Percentiles rank a stretch among this genome's conserved stretches.
phyloP scores from a whole-genome alignment of 345 rosid species.

The Populus euphratica region DNA sequence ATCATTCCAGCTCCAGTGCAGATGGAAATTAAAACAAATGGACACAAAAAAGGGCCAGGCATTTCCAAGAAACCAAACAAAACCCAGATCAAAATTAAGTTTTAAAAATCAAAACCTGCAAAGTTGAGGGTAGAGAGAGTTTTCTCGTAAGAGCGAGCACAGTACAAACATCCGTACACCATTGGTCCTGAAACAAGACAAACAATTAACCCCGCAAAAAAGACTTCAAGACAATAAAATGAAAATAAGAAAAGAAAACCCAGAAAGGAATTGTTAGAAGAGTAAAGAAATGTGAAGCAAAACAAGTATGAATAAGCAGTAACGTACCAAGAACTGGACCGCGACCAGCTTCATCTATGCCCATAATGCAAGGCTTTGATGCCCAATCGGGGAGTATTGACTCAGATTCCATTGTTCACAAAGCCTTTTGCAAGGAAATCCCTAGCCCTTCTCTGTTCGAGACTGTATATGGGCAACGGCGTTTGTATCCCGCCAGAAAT shows the following conservation, averaged over 20 bases:
- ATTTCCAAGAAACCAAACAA: not conserved
- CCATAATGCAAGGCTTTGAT: slow-evolving; percentile 79
- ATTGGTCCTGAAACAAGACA: slow-evolving; percentile 65
- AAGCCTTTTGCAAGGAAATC: not conserved
- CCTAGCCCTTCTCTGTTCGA: not conserved
- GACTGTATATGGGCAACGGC: not conserved
- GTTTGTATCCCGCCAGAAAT: not conserved
- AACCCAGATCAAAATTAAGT: not conserved
- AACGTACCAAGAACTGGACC: slow-evolving; percentile 75
- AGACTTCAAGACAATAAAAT: not conserved
- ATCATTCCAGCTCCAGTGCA: not conserved
- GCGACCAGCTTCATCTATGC: slow-evolving; percentile 96
- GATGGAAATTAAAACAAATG: not conserved
- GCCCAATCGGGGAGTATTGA: slow-evolving; percentile 56
- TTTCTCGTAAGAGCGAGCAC: slow-evolving; percentile 66
- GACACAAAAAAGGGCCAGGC: not conserved
- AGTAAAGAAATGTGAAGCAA: not conserved
- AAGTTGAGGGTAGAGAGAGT: slow-evolving; percentile 74
- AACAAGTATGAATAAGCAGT: not conserved
- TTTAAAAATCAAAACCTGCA: slow-evolving; percentile 46
- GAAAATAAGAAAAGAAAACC: not conserved
- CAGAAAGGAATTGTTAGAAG: not conserved
- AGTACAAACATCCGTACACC: slow-evolving; percentile 96
- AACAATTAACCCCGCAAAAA: not conserved
- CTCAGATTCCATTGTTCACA: slow-evolving; percentile 36